A percentile compares a stretch with the other conserved stretches of the same genome.
Conservation (phyloP, 345 rosid species). For the Draba incana region DNA sequence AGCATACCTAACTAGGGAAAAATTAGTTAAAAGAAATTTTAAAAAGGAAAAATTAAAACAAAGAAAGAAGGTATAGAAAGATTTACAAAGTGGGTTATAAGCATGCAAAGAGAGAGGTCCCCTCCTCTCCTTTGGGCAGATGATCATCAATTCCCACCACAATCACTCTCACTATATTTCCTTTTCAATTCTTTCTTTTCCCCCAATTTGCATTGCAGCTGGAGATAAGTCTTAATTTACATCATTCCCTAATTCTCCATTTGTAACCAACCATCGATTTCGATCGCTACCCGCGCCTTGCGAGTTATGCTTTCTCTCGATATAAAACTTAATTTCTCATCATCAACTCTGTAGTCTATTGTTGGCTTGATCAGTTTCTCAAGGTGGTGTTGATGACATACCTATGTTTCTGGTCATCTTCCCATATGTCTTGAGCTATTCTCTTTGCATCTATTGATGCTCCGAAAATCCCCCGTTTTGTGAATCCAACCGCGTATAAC, state of each 20-base stretch:
- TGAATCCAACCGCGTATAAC: conserved; percentile 90
- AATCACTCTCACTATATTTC: conserved; percentile 39
- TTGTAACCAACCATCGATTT: conserved; percentile 21
- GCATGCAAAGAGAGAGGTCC: conserved; percentile 48
- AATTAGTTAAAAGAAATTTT: neutral
- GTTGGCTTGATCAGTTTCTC: conserved; percentile 22
- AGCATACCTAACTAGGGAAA: conserved; percentile 26
- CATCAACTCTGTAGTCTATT: conserved; percentile 14
- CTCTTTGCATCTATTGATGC: conserved; percentile 80
- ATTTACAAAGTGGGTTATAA: conserved; percentile 47
- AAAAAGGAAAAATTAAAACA: conserved; percentile 7
- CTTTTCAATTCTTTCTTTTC: conserved; percentile 38
- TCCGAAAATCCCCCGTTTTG: conserved; percentile 81
- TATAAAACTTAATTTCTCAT: neutral
- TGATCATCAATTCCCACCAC: conserved; percentile 48
- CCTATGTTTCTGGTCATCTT: conserved; percentile 43
- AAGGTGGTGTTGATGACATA: no score
- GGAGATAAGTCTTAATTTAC: conserved; percentile 35
- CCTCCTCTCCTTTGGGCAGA: conserved; percentile 44
- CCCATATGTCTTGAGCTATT: conserved; percentile 75
- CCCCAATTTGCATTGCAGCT: conserved; percentile 45
- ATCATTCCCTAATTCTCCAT: conserved; percentile 10
- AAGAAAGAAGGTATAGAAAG: conserved; percentile 29
- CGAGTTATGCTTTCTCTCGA: conserved; percentile 21
- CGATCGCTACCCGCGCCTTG: conserved; percentile 29